A percentile compares a stretch with the other conserved stretches of the same genome.
Evolutionary conservation across 2,329 filamentous ascomycete species (phyloP).

Genomic region (Hymenotorrendiella dingleyae): DNA sequence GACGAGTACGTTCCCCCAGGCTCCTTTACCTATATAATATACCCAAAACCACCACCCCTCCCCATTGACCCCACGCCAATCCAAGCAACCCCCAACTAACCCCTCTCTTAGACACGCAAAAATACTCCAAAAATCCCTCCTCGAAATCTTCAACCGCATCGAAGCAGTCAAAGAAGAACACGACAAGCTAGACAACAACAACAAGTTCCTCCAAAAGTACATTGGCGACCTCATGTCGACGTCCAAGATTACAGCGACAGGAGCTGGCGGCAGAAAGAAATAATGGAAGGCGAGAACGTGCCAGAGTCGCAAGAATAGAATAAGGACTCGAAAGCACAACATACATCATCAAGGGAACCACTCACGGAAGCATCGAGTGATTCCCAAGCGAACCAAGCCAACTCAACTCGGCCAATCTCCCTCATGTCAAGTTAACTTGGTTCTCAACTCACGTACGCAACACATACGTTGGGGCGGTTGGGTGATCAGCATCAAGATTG

Average conservation of each 20-base stretch:
- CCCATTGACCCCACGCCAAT: constrained; percentile 1
- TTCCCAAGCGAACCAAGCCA: too few relatives aligned
- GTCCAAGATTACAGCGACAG: constrained; percentile 60
- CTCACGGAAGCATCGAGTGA: too few relatives aligned
- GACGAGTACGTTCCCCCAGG: constrained; percentile 40
- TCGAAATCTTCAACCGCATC: constrained; percentile 87
- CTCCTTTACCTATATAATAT: neutral
- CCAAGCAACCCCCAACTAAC: constrained; percentile 10
- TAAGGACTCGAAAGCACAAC: too few relatives aligned
- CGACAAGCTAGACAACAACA: constrained; percentile 93
- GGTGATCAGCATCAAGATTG: too few relatives aligned
- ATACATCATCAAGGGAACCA: too few relatives aligned
- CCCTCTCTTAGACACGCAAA: constrained; percentile 94
- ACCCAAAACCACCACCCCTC: neutral
- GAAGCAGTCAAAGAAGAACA: constrained; percentile 92
- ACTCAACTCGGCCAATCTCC: too few relatives aligned
- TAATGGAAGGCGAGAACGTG: constrained; percentile 6
- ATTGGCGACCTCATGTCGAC: constrained; percentile 93
- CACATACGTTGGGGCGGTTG: too few relatives aligned
- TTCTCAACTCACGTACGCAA: too few relatives aligned
- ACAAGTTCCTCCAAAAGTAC: constrained; percentile 96
- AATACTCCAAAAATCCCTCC: constrained; percentile 78
- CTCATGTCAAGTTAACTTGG: too few relatives aligned
- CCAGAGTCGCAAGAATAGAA: too few relatives aligned
- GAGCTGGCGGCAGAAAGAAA: constrained; percentile 26